Base-by-base conservation (phyloP, 2,329 filamentous ascomycete genomes). In the Hypoxylon sp. region DNA sequence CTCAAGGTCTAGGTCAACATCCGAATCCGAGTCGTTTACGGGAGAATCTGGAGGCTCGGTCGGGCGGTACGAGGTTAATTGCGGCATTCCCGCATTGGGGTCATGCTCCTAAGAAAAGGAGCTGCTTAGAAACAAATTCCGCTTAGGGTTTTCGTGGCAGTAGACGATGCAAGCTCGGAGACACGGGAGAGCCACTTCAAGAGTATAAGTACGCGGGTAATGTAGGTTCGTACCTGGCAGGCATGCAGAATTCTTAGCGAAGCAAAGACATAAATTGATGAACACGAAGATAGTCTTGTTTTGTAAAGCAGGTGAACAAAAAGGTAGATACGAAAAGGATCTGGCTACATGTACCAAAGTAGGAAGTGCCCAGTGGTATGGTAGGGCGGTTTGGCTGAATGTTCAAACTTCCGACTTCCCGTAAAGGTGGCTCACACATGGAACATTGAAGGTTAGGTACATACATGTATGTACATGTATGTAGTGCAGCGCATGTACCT, bases 1-100 rank as follows among this genome's bases (percentile, higher is more conserved):
- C 75, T 93, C 87, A 73, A 93, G 86, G 74, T 94, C 91, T 75
- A 96, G 84, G 69, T 93, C 90, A 73, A 91, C 87, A 78, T 95
- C 91, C 68, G 90, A 93, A 78, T 94, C 92, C 77, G 90, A 92
- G 77, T 94, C 91, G 80, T 89, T 84, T 75, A 83, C 80, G 67
- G 86, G 85, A 66, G 87, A 88, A 80, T 91, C 89, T 80, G 89
- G 89, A 76, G 87, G 86, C 78, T 90, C 86, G 76, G 87, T 82
- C 73, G 82, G 80, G 76, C 82, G 83, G 78, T 85, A 83, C 34
- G 82, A 78, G 61, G 81, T 81, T 82, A 83, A 80, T 76, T 84
- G 79, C 85, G 87, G 85, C 87, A 89, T 79, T 88, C 79, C 85
- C 85, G 84, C 79, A 78, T 79, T 67, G 74, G 75, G 69, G 66